These are phyloP conservation scores for Monosporozyma solicola DNA, from an alignment of 805 yeast genomes.

Conservation along the genomic window DNA sequence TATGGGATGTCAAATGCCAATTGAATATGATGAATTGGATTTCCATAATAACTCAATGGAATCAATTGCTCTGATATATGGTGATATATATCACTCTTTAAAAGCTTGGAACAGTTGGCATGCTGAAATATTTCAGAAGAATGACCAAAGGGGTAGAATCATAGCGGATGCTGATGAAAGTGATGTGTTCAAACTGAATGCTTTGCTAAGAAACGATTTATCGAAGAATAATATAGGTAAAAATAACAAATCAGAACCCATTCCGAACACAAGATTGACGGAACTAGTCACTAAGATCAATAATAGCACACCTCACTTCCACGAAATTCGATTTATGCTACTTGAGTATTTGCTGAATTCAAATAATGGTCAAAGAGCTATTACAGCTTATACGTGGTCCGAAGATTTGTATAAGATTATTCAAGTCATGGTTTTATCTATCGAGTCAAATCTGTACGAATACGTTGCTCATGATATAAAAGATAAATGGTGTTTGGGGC, in stretches of 20 bases:
- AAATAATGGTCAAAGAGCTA: slow-evolving; percentile 18
- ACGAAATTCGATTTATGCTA: slow-evolving; percentile 31
- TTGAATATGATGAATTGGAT: slow-evolving; percentile 4
- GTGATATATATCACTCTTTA: slow-evolving; percentile 29
- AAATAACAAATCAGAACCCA: slow-evolving; percentile 4
- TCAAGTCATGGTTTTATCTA: slow-evolving; percentile 23
- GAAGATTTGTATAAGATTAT: slow-evolving; percentile 29
- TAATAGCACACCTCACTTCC: slow-evolving; percentile 27
- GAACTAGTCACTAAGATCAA: slow-evolving; percentile 25
- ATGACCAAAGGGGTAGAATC: slow-evolving; percentile 8
- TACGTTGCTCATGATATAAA: slow-evolving; percentile 9
- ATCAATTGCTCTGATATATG: background rate
- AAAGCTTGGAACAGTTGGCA: slow-evolving; percentile 31
- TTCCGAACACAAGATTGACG: slow-evolving; percentile 10
- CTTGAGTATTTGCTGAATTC: slow-evolving; percentile 20
- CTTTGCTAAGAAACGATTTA: slow-evolving; percentile 26
- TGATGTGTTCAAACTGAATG: slow-evolving; percentile 20
- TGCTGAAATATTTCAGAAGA: slow-evolving; percentile 24
- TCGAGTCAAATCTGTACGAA: slow-evolving; percentile 20
- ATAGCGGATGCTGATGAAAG: slow-evolving; percentile 6
- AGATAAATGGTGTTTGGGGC: slow-evolving; percentile 13
- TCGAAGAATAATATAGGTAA: slow-evolving; percentile 8
- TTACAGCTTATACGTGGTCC: slow-evolving; percentile 36
- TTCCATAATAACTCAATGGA: slow-evolving; percentile 1
- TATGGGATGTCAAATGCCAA: slow-evolving; percentile 5